Evolutionary conservation across 176 grass and related monocot species (phyloP), one percentile per base, ranked within the genome.

Genomic region (Musa acuminata): DNA sequence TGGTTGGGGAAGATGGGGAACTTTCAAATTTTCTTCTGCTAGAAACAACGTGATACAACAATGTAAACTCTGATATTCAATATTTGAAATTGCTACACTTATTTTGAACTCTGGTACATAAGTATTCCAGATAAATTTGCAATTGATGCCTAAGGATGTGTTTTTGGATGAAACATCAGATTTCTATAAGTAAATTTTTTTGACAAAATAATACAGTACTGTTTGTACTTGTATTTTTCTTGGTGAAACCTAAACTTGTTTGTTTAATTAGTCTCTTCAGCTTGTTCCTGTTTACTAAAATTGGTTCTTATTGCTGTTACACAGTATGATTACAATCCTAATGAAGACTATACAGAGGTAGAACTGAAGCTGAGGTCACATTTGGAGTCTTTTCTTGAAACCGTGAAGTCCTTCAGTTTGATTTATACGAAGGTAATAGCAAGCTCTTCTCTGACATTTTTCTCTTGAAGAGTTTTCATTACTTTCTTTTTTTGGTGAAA

Each of bases 241-340:
- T 43, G 35, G 35, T 43, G 35, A 43, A 43, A 43, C 35, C 22
- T 26, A 9, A 64, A 22, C 8, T 65, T 24, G 63, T 26, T 65
- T 9, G 21, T 70, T 14, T 19, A 12, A 43, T 65, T 65, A 11
- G 12, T 65, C 63, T 65, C 9, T 64, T 24, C 20, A 5, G 8
- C 1, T 51, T 9, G 9, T 69, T 19, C n/a, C 21, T 26, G 17
- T 70, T 50, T 70, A 48, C 13, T 67, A 12, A 29, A 67, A 13
- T 67, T 67, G n/a, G 60, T 64, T 24, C n/a, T 14, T 29, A 12
- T 13, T 21, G 13, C 11, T 84, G 80, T 72, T 87, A 58, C 48
- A 52, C 78, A 99, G 90, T 91, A 94, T 74, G 86, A 94, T 71
- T 99, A 99, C 79, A 99, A 99, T 86, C 95, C 86, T 50, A 91